Conservation (phyloP, 2,329 filamentous ascomycete species). For the Aspergillus ustus region DNA sequence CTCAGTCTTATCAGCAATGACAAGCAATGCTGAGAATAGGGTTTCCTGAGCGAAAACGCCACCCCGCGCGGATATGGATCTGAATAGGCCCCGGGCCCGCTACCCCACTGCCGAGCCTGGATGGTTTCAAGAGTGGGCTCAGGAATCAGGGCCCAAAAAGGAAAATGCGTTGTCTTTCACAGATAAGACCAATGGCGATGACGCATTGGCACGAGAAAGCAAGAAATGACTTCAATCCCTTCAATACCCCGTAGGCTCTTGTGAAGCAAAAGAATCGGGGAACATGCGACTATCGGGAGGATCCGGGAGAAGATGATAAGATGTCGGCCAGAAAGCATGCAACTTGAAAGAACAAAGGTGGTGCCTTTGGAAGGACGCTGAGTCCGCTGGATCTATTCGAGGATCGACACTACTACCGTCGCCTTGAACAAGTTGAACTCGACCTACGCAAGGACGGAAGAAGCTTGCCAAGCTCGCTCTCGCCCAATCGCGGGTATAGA, state of each 20-base stretch:
- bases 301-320: constrained; percentile 1
- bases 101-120: constrained; percentile 9
- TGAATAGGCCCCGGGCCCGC: constrained; percentile 2
- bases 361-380: constrained; percentile 2
- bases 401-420: constrained; percentile 1
- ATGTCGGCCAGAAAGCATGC: constrained; percentile 1
- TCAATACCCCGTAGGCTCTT: not conserved
- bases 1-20: constrained; percentile 1
- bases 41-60: constrained; percentile 1
- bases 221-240: not conserved
- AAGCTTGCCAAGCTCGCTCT: constrained; percentile 9
- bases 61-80: constrained; percentile 8
- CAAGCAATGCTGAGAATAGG: constrained; percentile 2
- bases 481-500: constrained; percentile 11
- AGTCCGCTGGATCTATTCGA: constrained; percentile 9
- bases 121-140: constrained; percentile 5
- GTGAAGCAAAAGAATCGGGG: not conserved
- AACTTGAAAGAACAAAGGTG: constrained; percentile 5
- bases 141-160: not conserved
- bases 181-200: constrained; percentile 6
- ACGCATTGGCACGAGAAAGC: not conserved
- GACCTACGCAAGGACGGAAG: not conserved
- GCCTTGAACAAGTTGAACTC: not conserved
- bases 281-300: constrained; percentile 9
- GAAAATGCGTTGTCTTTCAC: not conserved